Evolutionary conservation across 176 grass and related monocot species (phyloP).

Genomic region (Triticum turgidum): DNA sequence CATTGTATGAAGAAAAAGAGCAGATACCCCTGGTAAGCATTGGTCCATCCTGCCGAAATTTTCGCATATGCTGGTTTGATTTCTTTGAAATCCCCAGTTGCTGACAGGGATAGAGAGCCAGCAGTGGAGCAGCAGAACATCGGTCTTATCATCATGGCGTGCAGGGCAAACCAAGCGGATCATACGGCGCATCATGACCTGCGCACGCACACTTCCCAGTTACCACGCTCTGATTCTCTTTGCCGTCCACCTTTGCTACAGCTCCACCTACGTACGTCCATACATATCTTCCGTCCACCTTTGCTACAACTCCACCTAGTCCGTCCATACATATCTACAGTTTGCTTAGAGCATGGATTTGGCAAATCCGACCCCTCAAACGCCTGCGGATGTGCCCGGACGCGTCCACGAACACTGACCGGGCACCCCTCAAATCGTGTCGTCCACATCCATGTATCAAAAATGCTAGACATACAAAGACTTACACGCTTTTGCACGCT

Average conservation of each 20-base stretch:
- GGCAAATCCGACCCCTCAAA: too few species aligned
- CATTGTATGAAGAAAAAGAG: background rate
- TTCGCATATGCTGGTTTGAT: background rate
- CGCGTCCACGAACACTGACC: too few species aligned
- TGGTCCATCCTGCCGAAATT: background rate
- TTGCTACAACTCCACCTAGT: background rate
- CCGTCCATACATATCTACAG: background rate
- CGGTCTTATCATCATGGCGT: constrained; percentile 23
- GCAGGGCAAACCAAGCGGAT: constrained; percentile 36
- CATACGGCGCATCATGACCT: constrained; percentile 44
- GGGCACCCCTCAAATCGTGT: too few species aligned
- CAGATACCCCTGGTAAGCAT: background rate
- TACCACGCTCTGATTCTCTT: background rate
- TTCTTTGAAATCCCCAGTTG: constrained; percentile 2
- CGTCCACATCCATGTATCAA: too few species aligned
- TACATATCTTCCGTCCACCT: background rate
- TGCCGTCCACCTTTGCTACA: background rate
- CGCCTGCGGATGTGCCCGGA: too few species aligned
- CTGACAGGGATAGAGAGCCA: background rate
- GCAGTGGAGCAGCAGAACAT: background rate
- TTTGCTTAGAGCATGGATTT: background rate
- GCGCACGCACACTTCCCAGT: background rate
- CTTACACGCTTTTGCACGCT: too few species aligned
- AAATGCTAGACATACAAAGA: too few species aligned
- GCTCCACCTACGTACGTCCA: background rate